phyloP scores from a whole-genome alignment of 805 yeast species.

The Pichia nanzhaoensis region DNA sequence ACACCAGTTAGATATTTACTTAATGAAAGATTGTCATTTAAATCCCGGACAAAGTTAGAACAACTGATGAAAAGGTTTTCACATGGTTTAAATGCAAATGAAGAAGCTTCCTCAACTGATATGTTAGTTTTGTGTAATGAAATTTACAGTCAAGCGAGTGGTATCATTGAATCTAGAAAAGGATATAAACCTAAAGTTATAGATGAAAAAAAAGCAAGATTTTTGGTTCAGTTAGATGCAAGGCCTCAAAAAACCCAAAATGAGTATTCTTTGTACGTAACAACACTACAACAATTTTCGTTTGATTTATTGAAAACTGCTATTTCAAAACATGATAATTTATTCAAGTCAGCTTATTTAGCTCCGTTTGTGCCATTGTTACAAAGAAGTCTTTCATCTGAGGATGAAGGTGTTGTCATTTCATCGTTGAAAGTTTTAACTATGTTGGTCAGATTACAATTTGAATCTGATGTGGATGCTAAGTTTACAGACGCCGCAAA shows the following conservation, averaged over 20 bases:
- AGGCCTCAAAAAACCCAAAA: constrained; percentile 46
- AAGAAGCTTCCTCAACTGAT: constrained; percentile 47
- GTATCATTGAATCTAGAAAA: constrained; percentile 18
- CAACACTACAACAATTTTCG: constrained; percentile 65
- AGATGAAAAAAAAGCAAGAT: constrained; percentile 43
- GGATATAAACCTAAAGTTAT: constrained; percentile 16
- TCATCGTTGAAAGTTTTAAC: constrained; percentile 61
- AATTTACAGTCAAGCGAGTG: constrained; percentile 50
- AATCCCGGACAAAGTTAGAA: constrained; percentile 66
- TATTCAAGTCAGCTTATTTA: constrained; percentile 55
- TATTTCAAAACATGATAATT: constrained; percentile 51
- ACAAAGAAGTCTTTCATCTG: constrained; percentile 52
- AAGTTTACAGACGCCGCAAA: constrained; percentile 56
- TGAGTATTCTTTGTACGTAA: constrained; percentile 50
- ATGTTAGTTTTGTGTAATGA: constrained; percentile 70
- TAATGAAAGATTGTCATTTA: constrained; percentile 56
- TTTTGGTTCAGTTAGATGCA: constrained; percentile 65
- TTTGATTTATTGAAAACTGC: constrained; percentile 71
- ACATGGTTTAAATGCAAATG: constrained; percentile 71
- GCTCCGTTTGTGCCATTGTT: constrained; percentile 71
- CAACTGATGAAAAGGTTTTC: constrained; percentile 73
- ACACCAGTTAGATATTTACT: constrained; percentile 63
- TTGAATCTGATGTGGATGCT: constrained; percentile 44
- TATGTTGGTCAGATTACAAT: constrained; percentile 53
- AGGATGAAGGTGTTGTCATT: constrained; percentile 70